Base-by-base conservation (phyloP, 352 stramenopile species). In the Globisporangium orthogonon region DNA sequence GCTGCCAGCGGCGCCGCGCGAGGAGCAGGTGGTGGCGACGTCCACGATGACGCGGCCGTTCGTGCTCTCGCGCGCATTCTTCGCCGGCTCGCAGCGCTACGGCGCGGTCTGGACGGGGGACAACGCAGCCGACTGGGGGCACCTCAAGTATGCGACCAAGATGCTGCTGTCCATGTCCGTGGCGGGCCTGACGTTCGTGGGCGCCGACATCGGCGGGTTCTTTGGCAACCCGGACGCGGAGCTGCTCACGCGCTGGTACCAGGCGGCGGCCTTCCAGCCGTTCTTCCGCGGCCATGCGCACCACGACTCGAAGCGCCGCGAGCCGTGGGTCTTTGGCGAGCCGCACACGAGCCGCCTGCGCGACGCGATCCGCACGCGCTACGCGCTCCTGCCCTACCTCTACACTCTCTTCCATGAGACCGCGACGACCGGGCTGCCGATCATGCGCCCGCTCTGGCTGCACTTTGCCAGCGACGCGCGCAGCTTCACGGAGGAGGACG, bases 221-320 rank as follows among this genome's bases (percentile, higher is more conserved):
- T 99, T 99, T 62, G 95, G 96, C 9, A 91, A 98, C 66, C 92
- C 97, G 9, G 91, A 97, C 67, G 76, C 91, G 17, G 97, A 99
- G 71, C 78, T 99, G 37, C 92, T 99, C 69, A 98, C 90, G 43
- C 79, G 96, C 41, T 98, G 95, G 94, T 97, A 97, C 73, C 83
- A 99, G 70, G 91, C 94, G 6, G 97, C 91, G 41, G 83, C 89
- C 1, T 99, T 97, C 69, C 93, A 98, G 67, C 97, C 97, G 7
- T 99, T 99, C 81, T 99, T 99, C 76, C 83, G 97, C 13, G 95
- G 87, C 49, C 97, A 99, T 76, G 97, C 97, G 31, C 97, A 99
- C 73, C 97, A 99, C 69, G 97, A 99, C 78, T 97, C 95, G n/a
- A 97, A 98, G 71, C 75, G 97, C 51, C 76, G 97, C 54, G 97